Evolutionary conservation across 176 grass and related monocot genomes (phyloP).

Genomic region (Oryza nivara): DNA sequence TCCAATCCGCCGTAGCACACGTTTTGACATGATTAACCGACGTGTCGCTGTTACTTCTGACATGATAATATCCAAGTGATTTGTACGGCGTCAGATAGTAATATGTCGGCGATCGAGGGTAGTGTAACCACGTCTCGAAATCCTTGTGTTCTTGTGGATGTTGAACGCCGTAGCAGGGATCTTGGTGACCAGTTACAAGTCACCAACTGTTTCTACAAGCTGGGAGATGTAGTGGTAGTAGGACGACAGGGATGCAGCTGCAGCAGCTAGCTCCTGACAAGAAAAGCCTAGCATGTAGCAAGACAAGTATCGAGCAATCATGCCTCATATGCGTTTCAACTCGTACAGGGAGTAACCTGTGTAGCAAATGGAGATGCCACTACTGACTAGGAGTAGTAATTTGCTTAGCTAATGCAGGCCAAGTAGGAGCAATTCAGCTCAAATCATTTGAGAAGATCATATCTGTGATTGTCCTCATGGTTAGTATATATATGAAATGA

Average conservation of each 20-base stretch:
- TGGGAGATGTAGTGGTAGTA: not conserved
- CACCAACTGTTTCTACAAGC: not conserved
- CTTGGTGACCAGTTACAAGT: slow-evolving; percentile 15
- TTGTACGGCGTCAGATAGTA: not conserved
- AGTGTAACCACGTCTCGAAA: not conserved
- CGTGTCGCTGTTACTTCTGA: not conserved
- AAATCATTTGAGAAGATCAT: not conserved
- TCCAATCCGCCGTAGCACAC: not conserved
- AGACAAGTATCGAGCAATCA: not conserved
- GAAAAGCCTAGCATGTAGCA: not conserved
- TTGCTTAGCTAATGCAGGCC: not conserved
- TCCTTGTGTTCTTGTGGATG: not conserved
- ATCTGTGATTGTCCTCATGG: not conserved
- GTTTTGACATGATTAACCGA: not conserved
- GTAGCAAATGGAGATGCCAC: not conserved
- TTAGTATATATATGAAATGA: not conserved
- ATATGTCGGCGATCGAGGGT: not conserved
- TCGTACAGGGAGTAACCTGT: not conserved
- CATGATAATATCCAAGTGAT: not conserved
- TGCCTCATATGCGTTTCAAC: not conserved
- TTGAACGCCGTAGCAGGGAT: slow-evolving; percentile 16
- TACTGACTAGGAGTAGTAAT: no score
- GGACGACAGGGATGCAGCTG: not conserved
- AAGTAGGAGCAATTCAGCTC: not conserved
- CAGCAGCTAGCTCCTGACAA: not conserved